Evolutionary conservation across 306 rosid species (phyloP), one percentile per base, ranked within the genome.

Genomic region (Sphenostylis stenocarpa): DNA sequence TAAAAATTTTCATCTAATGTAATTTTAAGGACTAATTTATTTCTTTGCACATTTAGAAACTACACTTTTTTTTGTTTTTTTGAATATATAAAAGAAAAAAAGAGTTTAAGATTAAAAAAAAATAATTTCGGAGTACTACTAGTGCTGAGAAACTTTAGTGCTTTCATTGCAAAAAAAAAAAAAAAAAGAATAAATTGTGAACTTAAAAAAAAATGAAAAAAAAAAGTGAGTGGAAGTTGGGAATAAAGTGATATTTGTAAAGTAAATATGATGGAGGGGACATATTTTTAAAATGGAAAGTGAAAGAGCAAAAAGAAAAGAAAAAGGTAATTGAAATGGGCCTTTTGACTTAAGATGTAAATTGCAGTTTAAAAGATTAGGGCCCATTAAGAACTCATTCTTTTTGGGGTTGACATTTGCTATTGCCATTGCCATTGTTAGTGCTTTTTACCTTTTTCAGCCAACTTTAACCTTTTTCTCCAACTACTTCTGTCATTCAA

Each of bases 341-440:
- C 75, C 45, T 34, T 75, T 70, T 63, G 76, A 76, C 72, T 80
- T 80, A 3, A 13, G 21, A 8, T 49, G 39, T 14, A 10, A 70
- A 62, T 15, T 23, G 8, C 9, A 14, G 15, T 41, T 72, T 70
- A 28, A 58, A 28, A 64, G 47, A 24, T 63, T 19, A 63, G 70
- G 87, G 82, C 56, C 84, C 84, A 57, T 49, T 67, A 38, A 20
- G 8, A 75, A 69, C 28, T 39, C n/a, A 64, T 21, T 70, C n/a
- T 4, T 31, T 7, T 72, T 58, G 3, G 4, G 19, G 80, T 77
- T 84, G 84, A 80, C 82, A 63, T 69, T 83, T 53, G 67, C 6
- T 23, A 49, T 83, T 53, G 67, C 6, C n/a, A 49, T 19, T 20
- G 36, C 15, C 56, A 23, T 58, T 73, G 19, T 36, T 48, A 28